Conservation (phyloP, 805 yeast species). For the Metschnikowia lunata region DNA sequence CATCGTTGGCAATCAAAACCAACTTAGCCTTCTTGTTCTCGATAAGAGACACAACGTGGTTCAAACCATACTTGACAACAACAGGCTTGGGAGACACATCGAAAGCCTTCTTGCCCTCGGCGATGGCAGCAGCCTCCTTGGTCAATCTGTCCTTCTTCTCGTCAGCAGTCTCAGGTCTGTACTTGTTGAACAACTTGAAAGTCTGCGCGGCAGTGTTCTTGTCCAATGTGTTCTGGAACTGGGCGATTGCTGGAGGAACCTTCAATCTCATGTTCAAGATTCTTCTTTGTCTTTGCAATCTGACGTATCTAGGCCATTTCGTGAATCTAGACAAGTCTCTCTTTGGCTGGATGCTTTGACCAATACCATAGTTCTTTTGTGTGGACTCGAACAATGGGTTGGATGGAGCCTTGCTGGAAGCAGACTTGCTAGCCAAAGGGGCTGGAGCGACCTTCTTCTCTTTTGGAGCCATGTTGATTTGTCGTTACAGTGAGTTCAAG, state of each 20-base stretch:
- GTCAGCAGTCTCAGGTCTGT: conserved; percentile 95
- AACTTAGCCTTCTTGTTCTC: conserved; percentile 99
- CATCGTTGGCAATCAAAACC: conserved; percentile 97
- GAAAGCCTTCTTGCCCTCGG: conserved; percentile 95
- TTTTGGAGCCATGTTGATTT: conserved; percentile 36
- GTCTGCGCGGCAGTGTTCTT: conserved; percentile 98
- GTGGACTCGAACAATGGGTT: conserved; percentile 61
- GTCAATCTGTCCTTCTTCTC: conserved; percentile 99
- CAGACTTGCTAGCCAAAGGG: conserved; percentile 53
- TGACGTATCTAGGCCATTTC: conserved; percentile 98
- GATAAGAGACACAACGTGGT: conserved; percentile 95
- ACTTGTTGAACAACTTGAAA: conserved; percentile 96
- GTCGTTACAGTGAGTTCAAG: conserved; percentile 3
- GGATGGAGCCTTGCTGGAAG: conserved; percentile 24
- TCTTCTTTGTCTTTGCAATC: conserved; percentile 99
- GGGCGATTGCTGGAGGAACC: conserved; percentile 98
- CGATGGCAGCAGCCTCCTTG: conserved; percentile 98
- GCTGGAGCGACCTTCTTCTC: conserved; percentile 94
- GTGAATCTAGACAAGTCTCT: conserved; percentile 95
- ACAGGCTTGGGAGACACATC: conserved; percentile 96
- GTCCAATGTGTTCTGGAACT: conserved; percentile 94
- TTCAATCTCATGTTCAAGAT: conserved; percentile 91
- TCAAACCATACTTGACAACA: conserved; percentile 96
- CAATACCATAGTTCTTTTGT: conserved; percentile 94
- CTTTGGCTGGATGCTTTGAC: conserved; percentile 94